Conservation (phyloP, 257 asterid species). For the Ophiorrhiza pumila region DNA sequence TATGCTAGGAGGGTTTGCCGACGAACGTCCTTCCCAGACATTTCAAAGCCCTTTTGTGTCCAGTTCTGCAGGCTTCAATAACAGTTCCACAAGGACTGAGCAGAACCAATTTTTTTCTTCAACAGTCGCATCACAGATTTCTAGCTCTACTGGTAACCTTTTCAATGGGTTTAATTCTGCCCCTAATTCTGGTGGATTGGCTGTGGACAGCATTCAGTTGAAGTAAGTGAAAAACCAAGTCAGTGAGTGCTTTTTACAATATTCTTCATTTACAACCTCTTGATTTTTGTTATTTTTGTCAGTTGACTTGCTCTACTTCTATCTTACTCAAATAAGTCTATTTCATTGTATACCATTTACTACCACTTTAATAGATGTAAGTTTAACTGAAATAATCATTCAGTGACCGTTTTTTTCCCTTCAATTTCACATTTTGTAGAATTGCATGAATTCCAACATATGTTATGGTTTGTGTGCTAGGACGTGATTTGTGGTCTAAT, state of each 20-base stretch:
- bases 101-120: constrained; percentile 47
- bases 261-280: neutral
- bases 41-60: constrained; percentile 42
- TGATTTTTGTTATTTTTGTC: neutral
- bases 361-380: neutral
- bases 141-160: constrained; percentile 26
- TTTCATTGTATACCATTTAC: neutral
- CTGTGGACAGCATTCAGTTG: constrained; percentile 24
- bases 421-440: neutral
- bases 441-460: neutral
- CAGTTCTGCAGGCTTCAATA: constrained; percentile 36
- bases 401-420: neutral
- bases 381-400: neutral
- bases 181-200: constrained; percentile 18
- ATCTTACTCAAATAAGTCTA: neutral
- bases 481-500: no score
- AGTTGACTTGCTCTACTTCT: neutral
- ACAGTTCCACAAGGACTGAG: constrained; percentile 28
- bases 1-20: constrained; percentile 43
- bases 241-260: neutral
- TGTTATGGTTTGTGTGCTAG: neutral
- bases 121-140: constrained; percentile 33
- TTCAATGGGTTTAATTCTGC: constrained; percentile 19
- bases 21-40: constrained; percentile 37
- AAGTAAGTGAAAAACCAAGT: constrained; percentile 41